Percentiles rank a stretch among this genome's conserved stretches.
Conservation (phyloP, 2,329 filamentous ascomycete species). For the Monilinia fructigena region DNA sequence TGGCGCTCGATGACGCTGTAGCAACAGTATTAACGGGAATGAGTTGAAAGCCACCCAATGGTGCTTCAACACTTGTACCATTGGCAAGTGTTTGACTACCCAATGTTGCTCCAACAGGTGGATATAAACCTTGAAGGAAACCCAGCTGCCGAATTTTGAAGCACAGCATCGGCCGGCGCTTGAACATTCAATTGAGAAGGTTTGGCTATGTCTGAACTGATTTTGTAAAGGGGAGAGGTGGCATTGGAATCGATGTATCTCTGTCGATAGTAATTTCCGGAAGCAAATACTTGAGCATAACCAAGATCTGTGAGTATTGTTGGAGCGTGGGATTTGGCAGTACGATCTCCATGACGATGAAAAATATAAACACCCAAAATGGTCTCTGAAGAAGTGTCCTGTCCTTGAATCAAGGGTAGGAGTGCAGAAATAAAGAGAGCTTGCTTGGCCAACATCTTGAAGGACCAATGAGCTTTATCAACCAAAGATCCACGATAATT, state of each 20-base stretch:
- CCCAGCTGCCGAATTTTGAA: slow-evolving; percentile 75
- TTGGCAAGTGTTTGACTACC: slow-evolving; percentile 67
- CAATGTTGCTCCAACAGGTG: slow-evolving; percentile 59
- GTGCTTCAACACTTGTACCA: slow-evolving; percentile 62
- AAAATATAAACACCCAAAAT: slow-evolving; percentile 79
- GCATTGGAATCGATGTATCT: slow-evolving; percentile 68
- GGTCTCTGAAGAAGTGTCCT: slow-evolving; percentile 40
- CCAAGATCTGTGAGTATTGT: slow-evolving; percentile 76
- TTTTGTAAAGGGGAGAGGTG: slow-evolving; percentile 58
- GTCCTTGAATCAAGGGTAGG: slow-evolving; percentile 39
- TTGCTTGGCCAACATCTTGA: slow-evolving; percentile 41
- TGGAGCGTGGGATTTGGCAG: slow-evolving; percentile 70
- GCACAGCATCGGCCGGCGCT: slow-evolving; percentile 71
- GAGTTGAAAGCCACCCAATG: slow-evolving; percentile 79
- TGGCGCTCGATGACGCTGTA: slow-evolving; percentile 51
- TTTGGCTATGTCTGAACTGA: slow-evolving; percentile 65
- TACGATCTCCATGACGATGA: slow-evolving; percentile 86
- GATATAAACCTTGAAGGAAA: slow-evolving; percentile 90
- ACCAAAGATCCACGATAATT: not conserved
- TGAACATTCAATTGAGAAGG: slow-evolving; percentile 69
- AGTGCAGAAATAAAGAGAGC: slow-evolving; percentile 45
- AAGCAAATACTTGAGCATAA: slow-evolving; percentile 69
- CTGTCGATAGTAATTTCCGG: slow-evolving; percentile 72
- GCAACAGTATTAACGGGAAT: slow-evolving; percentile 68
- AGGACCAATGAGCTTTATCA: not conserved